A percentile compares a stretch with the other conserved stretches of the same genome.
phyloP scores from a whole-genome alignment of 1,284 basidiomycete genomes.

The Moesziomyces globuligerus region DNA sequence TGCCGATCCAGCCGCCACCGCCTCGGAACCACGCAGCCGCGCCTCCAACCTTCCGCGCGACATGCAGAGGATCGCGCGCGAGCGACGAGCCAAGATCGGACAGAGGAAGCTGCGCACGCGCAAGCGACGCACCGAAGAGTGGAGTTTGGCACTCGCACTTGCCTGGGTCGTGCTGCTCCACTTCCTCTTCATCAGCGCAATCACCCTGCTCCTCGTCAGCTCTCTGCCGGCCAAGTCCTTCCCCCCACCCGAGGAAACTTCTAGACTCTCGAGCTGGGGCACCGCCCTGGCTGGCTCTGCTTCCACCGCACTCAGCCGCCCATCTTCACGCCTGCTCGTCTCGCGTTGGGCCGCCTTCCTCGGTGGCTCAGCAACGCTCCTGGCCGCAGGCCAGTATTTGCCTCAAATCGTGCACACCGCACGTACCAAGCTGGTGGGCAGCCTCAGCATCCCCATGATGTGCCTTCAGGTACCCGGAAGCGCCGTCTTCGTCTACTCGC shows the following conservation, averaged over 20 bases:
- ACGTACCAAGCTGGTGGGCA: slow-evolving; percentile 81
- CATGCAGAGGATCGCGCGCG: slow-evolving; percentile 34
- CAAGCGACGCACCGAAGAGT: slow-evolving; percentile 72
- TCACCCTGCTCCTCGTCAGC: slow-evolving; percentile 34
- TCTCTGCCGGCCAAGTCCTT: slow-evolving; percentile 31
- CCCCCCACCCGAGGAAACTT: slow-evolving; percentile 37
- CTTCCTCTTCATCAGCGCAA: slow-evolving; percentile 68
- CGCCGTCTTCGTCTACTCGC: slow-evolving; percentile 83
- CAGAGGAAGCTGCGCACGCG: slow-evolving; percentile 23
- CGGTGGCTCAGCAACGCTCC: slow-evolving; percentile 80
- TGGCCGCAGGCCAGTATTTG: slow-evolving; percentile 84
- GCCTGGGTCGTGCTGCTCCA: slow-evolving; percentile 79
- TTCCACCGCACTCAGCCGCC: slow-evolving; percentile 17
- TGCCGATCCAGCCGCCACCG: slow-evolving; percentile 1
- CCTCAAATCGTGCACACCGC: slow-evolving; percentile 88
- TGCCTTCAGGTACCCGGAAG: slow-evolving; percentile 91
- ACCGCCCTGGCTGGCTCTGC: slow-evolving; percentile 11
- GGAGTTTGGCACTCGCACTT: slow-evolving; percentile 79
- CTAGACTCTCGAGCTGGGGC: slow-evolving; percentile 19
- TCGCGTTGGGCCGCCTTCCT: slow-evolving; percentile 82
- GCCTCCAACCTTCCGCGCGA: slow-evolving; percentile 22
- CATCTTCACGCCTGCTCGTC: slow-evolving; percentile 55
- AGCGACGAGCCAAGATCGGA: slow-evolving; percentile 27
- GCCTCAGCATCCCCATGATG: slow-evolving; percentile 94
- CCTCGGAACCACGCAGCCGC: slow-evolving; percentile 1